Base-by-base conservation (phyloP, 306 rosid genomes). In the Lathyrus sativus region DNA sequence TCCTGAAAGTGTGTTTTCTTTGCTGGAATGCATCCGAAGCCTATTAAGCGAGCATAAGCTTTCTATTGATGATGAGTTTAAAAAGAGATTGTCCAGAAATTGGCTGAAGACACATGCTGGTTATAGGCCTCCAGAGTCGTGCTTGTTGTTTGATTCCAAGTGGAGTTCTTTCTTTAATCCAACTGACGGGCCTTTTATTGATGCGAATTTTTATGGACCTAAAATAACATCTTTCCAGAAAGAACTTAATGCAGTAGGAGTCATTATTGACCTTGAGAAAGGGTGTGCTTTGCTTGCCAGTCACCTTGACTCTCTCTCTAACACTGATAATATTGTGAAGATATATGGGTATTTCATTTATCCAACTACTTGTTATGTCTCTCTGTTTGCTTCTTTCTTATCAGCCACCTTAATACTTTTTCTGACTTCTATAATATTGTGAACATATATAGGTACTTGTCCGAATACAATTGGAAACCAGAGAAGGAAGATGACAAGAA, bases 71-170 rank as follows among this genome's bases (percentile, higher is more conserved):
- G 85, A 70, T 0, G 79, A 39, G 22, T 83, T 83, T 53, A 11
- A 2, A 3, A 17, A 62, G 18, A 79, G 51, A 64, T 59, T 90
- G 55, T 85, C 88, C 17, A 35, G 5, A 50, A 26, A 70, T 17
- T 91, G 97, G 96, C 54, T 91, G 67, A 88, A 80, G 87, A 86
- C 97, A 1, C 53, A 70, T 75, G 73, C 55, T 48, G 96, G 86
- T 46, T 85, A 86, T 62, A 59, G 61, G 71, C 26, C 87, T 62
- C 96, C 97, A 2, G 22, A 62, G 17, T 35, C 75, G 62, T 79
- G 89, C 65, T 76, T 83, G 68, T 62, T 88, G 66, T 88, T 83
- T 66, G 73, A 70, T 78, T 66, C 77, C 11, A 46, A 57, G 65
- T 85, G 88, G 88, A 71, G 26, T 8, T 13, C 3, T 24, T 31